Conservation (phyloP, 768 basidiomycete genomes). For the Leccinum imitatum region DNA sequence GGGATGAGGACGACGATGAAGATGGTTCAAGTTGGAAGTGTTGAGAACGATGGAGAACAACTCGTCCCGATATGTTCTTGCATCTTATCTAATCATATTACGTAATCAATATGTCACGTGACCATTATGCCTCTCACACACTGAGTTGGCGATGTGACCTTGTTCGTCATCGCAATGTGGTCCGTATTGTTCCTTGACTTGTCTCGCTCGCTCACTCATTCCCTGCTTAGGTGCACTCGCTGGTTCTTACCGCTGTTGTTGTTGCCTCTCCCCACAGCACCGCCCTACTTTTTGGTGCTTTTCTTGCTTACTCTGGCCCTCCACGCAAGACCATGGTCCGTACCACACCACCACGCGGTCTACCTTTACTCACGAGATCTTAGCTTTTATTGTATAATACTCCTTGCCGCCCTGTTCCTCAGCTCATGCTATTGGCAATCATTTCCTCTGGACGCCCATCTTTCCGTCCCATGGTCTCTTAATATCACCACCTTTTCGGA, state of each 20-base stretch:
- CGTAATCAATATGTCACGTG: slow-evolving; percentile 23
- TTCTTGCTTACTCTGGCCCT: slow-evolving; percentile 76
- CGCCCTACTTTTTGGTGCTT: slow-evolving; percentile 75
- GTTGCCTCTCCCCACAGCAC: slow-evolving; percentile 75
- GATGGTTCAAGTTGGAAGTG: slow-evolving; percentile 23
- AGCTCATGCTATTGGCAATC: slow-evolving; percentile 92
- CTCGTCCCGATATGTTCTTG: slow-evolving; percentile 17
- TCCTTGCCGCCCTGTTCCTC: slow-evolving; percentile 79
- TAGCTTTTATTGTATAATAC: slow-evolving; percentile 85
- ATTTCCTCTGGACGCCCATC: slow-evolving; percentile 60
- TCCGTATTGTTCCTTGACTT: slow-evolving; percentile 33
- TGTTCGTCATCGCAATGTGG: slow-evolving; percentile 46
- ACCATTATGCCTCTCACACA: background rate
- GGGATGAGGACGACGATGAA: slow-evolving; percentile 1
- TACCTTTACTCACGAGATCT: slow-evolving; percentile 7
- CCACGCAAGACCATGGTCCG: slow-evolving; percentile 84
- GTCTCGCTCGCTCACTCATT: background rate
- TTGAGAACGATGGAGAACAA: slow-evolving; percentile 34
- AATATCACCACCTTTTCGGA: slow-evolving; percentile 74
- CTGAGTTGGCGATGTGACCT: background rate
- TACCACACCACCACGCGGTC: slow-evolving; percentile 8
- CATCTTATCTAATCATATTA: slow-evolving; percentile 11
- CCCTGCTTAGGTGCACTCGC: slow-evolving; percentile 67
- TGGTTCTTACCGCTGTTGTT: slow-evolving; percentile 82
- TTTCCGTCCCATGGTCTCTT: slow-evolving; percentile 64